Percentiles rank a stretch among this genome's conserved stretches.
These are phyloP conservation scores for Tagetes patula DNA, from an alignment of 129 eudicot genomes.

Conservation along the genomic window DNA sequence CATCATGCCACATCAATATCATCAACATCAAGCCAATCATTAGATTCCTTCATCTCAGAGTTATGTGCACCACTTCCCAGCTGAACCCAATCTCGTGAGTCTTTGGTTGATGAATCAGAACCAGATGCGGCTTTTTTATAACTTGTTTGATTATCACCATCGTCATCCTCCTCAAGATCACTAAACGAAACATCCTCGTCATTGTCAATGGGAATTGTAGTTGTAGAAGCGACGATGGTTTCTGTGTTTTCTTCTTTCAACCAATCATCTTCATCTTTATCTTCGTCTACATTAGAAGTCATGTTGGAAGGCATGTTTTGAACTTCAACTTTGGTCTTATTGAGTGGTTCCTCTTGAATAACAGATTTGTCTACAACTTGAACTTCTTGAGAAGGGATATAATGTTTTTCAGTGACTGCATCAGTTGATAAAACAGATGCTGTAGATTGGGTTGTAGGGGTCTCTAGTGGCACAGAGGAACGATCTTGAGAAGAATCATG, in stretches of 20 bases:
- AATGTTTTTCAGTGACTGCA: conserved; percentile 46
- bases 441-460: conserved; percentile 14
- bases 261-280: conserved; percentile 74
- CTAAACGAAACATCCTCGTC: conserved; percentile 93
- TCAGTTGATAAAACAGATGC: conserved; percentile 24
- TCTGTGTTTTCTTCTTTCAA: conserved; percentile 70
- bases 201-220: conserved; percentile 50
- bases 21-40: conserved; percentile 85
- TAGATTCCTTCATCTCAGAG: conserved; percentile 54
- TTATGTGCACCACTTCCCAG: conserved; percentile 42
- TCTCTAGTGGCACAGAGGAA: conserved; percentile 29
- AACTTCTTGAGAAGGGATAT: conserved; percentile 23
- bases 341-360: conserved; percentile 36
- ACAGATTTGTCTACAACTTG: conserved; percentile 58
- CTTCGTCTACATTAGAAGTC: conserved; percentile 4
- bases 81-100: conserved; percentile 81
- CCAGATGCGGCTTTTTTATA: conserved; percentile 36
- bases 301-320: not conserved
- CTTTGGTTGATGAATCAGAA: conserved; percentile 60
- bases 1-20: conserved; percentile 61
- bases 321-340: conserved; percentile 24
- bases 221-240: conserved; percentile 31
- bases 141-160: conserved; percentile 50
- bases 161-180: conserved; percentile 89
- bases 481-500: conserved; percentile 37